Evolutionary conservation across 352 stramenopile genomes (phyloP), one percentile per base, ranked within the genome.

Genomic region (Phytopythium vexans): DNA sequence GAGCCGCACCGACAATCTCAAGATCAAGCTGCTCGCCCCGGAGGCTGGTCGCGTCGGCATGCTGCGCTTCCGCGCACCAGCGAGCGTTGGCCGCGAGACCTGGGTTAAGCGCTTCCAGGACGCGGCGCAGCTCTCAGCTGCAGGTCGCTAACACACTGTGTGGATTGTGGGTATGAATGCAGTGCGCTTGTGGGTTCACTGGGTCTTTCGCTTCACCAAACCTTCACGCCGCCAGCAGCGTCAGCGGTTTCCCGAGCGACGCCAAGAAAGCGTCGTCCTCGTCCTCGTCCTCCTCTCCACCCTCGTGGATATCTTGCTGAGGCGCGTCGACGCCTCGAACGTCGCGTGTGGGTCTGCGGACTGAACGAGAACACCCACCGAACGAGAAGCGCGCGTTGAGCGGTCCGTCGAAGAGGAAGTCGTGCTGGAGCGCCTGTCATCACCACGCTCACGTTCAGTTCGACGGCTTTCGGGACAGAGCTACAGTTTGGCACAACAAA

Each of bases 51-150:
- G 68, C 41, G 47, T 48, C 60, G 48, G 48, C 11, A 88, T 87
- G 76, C 70, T 88, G 56, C 81, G 81, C 43, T 91, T 89, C 52
- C 74, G 81, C 7, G 76, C 81, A 33, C 81, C 81, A 16, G 77
- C 80, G 31, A 91, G 77, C 36, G 81, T 91, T 8, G 81, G 81
- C 3, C 74, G 81, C 36, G 81, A 91, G 54, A 75, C 69, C 37
- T 91, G 81, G 81, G 82, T 91, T 54, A 88, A 91, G 61, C 77
- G 77, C 12, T 87, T 91, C 45, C 68, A 74, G 33, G 77, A 91
- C 16, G 81, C 81, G 6, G 74, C 81, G 12, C 81, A 91, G 59
- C 64, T 72, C 21, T 66, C 60, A n/a, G 58, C 50, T 54, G 54
- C 15, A 54, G 70, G 60, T 68, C 12, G 5, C 8, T 21, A 35